Evolutionary conservation across 1,284 basidiomycete species (phyloP).

Genomic region (Sporisorium graminicola): DNA sequence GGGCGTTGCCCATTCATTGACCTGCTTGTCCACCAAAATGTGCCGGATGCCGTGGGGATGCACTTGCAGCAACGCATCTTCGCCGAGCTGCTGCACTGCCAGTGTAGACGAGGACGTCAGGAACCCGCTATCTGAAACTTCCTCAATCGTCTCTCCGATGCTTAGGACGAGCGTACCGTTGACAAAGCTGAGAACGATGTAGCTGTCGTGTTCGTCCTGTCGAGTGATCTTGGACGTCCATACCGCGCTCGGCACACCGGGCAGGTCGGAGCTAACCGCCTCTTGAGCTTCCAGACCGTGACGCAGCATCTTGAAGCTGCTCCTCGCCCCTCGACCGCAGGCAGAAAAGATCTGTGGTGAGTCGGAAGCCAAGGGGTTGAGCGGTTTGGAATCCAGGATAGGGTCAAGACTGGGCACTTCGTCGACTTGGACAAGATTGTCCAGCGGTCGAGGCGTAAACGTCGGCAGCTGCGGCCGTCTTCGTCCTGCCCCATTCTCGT

Average conservation of each 20-base stretch:
- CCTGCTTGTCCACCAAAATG: slow-evolving; percentile 61
- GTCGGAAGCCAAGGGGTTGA: slow-evolving; percentile 61
- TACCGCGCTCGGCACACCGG: slow-evolving; percentile 66
- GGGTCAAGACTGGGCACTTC: slow-evolving; percentile 65
- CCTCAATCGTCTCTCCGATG: slow-evolving; percentile 69
- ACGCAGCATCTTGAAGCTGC: slow-evolving; percentile 66
- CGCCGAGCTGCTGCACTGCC: slow-evolving; percentile 67
- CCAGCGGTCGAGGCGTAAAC: slow-evolving; percentile 64
- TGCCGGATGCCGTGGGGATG: slow-evolving; percentile 68
- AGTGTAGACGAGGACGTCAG: slow-evolving; percentile 64
- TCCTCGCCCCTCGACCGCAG: slow-evolving; percentile 64
- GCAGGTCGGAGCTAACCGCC: slow-evolving; percentile 68
- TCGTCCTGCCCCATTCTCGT: slow-evolving; percentile 49
- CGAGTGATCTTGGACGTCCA: slow-evolving; percentile 66
- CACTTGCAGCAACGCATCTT: slow-evolving; percentile 66
- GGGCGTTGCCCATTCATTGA: slow-evolving; percentile 68
- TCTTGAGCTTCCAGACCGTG: slow-evolving; percentile 67
- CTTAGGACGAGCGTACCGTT: slow-evolving; percentile 68
- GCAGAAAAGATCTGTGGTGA: slow-evolving; percentile 68
- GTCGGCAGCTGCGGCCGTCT: slow-evolving; percentile 49
- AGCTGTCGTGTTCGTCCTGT: slow-evolving; percentile 64
- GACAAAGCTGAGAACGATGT: slow-evolving; percentile 69
- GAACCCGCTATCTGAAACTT: slow-evolving; percentile 67
- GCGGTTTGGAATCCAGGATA: slow-evolving; percentile 63
- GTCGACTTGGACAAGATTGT: slow-evolving; percentile 64